phyloP scores from a whole-genome alignment of 108 stramenopile species.

The Nitzschia inconspicua region DNA sequence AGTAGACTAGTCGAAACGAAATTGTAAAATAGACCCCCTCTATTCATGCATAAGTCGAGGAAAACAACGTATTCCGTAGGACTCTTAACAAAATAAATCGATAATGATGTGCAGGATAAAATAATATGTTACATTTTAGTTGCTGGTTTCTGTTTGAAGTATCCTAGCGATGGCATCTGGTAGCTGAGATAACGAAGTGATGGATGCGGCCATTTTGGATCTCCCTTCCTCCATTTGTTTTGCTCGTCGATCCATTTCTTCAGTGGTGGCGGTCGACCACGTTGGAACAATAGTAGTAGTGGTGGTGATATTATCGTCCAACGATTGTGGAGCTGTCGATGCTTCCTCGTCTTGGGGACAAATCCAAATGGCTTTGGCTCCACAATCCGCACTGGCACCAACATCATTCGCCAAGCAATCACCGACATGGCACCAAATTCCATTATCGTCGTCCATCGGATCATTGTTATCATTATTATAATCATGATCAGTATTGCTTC shows the following conservation, averaged over 20 bases:
- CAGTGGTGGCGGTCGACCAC: constrained; percentile 50
- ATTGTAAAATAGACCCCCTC: too few relatives aligned
- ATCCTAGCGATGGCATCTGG: constrained; percentile 8
- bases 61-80: too few relatives aligned
- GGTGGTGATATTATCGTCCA: neutral
- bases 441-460: neutral
- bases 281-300: too few relatives aligned
- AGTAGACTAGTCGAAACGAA: too few relatives aligned
- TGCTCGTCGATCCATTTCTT: constrained; percentile 29
- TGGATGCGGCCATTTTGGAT: constrained; percentile 4
- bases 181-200: constrained; percentile 9
- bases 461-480: neutral
- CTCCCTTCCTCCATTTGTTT: constrained; percentile 9
- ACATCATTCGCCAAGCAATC: constrained; percentile 79
- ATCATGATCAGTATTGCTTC: constrained; percentile 8
- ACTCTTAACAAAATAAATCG: too few relatives aligned
- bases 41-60: too few relatives aligned
- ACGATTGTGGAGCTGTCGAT: neutral
- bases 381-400: constrained; percentile 51
- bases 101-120: too few relatives aligned
- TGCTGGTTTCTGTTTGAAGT: too few relatives aligned
- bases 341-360: constrained; percentile 8
- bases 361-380: constrained; percentile 65
- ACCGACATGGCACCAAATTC: constrained; percentile 68
- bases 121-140: too few relatives aligned